These are phyloP conservation scores for Acer saccharum DNA, from an alignment of 345 rosid species.

Conservation along the genomic window DNA sequence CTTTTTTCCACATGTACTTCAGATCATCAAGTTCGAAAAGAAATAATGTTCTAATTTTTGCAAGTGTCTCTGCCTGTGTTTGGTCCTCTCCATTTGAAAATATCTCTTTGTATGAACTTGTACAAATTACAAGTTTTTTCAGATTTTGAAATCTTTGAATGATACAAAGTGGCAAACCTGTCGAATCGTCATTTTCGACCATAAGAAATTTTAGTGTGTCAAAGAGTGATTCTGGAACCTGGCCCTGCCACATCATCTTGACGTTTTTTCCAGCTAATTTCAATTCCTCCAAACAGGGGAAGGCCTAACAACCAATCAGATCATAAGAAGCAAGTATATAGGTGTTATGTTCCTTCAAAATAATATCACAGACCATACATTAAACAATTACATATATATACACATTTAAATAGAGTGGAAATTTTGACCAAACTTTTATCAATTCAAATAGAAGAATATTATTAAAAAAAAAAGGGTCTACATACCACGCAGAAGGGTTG, in stretches of 20 bases:
- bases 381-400: not conserved
- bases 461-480: too few species aligned
- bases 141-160: conserved; percentile 15
- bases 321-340: not conserved
- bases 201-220: not conserved
- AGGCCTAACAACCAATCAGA: conserved; percentile 11
- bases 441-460: not conserved
- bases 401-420: not conserved
- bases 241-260: not conserved
- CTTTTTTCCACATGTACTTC: not conserved
- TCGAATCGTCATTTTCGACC: not conserved
- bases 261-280: not conserved
- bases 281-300: not conserved
- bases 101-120: conserved; percentile 6
- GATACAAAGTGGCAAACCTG: conserved; percentile 1
- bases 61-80: too few species aligned
- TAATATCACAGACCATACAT: not conserved
- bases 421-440: not conserved
- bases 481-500: not conserved
- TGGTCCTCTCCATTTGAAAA: not conserved
- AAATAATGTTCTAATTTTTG: too few species aligned
- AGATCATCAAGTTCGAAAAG: not conserved
- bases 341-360: too few species aligned
- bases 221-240: not conserved
- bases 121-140: not conserved